These are phyloP conservation scores for Thuja plicata DNA, from an alignment of 83 land plant genomes.

Conservation along the genomic window DNA sequence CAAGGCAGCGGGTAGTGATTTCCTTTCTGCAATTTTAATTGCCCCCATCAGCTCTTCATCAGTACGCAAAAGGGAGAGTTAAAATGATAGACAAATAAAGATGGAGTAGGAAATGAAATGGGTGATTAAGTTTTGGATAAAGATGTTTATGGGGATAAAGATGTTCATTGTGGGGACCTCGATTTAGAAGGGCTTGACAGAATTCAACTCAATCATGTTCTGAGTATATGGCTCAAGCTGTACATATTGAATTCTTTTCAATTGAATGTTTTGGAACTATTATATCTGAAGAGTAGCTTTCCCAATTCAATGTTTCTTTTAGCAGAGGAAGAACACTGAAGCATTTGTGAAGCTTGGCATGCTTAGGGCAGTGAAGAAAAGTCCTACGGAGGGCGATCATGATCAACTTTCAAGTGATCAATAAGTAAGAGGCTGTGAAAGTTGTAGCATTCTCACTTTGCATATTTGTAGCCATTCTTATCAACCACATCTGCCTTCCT, in stretches of 20 bases:
- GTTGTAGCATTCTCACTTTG: too few relatives aligned
- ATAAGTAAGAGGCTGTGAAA: too few relatives aligned
- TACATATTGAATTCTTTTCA: background rate
- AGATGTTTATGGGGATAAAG: slow-evolving; percentile 81
- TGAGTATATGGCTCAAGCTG: slow-evolving; percentile 3
- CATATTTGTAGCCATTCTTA: too few relatives aligned
- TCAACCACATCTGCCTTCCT: too few relatives aligned
- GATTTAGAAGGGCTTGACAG: slow-evolving; percentile 89
- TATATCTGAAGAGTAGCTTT: background rate
- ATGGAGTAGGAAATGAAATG: slow-evolving; percentile 60
- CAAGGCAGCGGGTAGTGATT: too few relatives aligned
- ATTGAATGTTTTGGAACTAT: background rate
- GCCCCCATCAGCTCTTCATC: background rate
- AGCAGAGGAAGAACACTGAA: background rate
- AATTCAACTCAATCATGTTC: slow-evolving; percentile 67
- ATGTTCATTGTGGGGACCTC: slow-evolving; percentile 67
- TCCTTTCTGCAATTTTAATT: background rate
- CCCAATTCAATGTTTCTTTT: background rate
- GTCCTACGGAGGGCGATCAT: too few relatives aligned
- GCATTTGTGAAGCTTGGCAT: too few relatives aligned
- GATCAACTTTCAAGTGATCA: too few relatives aligned
- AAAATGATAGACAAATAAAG: background rate
- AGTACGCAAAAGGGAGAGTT: background rate
- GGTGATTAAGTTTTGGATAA: slow-evolving; percentile 73
- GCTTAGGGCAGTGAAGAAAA: too few relatives aligned